These are phyloP conservation scores for Leptodontidium sp. DNA, from an alignment of 2,329 filamentous ascomycete genomes.

Conservation along the genomic window DNA sequence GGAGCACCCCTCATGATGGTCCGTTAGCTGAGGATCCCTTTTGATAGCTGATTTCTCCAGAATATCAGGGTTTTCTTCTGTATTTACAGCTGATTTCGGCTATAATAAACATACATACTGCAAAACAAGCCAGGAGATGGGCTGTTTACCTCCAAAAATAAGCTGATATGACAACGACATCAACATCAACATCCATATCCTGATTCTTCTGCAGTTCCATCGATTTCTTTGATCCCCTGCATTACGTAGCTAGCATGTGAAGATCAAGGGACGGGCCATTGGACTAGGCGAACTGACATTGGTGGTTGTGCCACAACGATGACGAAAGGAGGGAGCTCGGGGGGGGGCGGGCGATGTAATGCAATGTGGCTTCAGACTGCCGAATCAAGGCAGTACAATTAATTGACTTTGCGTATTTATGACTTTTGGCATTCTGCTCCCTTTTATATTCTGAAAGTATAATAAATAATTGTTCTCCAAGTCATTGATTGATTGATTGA, in stretches of 20 bases:
- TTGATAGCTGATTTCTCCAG: too few relatives aligned
- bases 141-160: too few relatives aligned
- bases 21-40: conserved; percentile 11
- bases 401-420: conserved; percentile 8
- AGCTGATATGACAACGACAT: too few relatives aligned
- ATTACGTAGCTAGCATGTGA: conserved; percentile 30
- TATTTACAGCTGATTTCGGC: too few relatives aligned
- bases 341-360: not conserved
- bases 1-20: not conserved
- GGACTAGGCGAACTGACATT: not conserved
- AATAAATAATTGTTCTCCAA: not conserved
- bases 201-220: not conserved
- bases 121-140: too few relatives aligned
- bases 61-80: too few relatives aligned
- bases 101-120: too few relatives aligned
- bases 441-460: not conserved
- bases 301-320: conserved; percentile 30
- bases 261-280: not conserved
- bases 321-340: conserved; percentile 26
- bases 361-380: conserved; percentile 34
- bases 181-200: not conserved
- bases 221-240: not conserved
- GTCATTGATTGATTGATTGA: not conserved
- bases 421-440: not conserved
- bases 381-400: conserved; percentile 33